A percentile compares a stretch with the other conserved stretches of the same genome.
Conservation (phyloP, 768 basidiomycete genomes). For the Peribolospora kevripleyi region DNA sequence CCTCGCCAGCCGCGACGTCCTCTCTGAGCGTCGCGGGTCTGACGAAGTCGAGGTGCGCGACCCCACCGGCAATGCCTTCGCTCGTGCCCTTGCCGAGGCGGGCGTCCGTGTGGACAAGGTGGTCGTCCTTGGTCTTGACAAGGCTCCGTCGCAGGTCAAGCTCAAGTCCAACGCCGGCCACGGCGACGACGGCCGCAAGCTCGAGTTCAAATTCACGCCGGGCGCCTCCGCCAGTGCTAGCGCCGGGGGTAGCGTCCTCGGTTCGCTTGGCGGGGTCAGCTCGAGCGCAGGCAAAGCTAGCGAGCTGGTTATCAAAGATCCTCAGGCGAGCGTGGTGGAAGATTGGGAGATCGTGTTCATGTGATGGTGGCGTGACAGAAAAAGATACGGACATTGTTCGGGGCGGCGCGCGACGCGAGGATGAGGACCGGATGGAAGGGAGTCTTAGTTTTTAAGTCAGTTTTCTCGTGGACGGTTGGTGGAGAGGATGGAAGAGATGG, state of each 20-base stretch:
- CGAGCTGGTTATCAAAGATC: constrained; percentile 33
- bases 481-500: too few species aligned
- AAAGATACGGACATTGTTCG: too few species aligned
- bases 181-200: constrained; percentile 19
- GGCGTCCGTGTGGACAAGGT: constrained; percentile 61
- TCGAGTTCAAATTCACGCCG: constrained; percentile 43
- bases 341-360: not conserved
- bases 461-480: too few species aligned
- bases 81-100: constrained; percentile 9
- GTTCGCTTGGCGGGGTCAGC: constrained; percentile 7
- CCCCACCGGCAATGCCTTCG: constrained; percentile 16
- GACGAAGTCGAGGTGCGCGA: constrained; percentile 28
- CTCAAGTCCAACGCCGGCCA: constrained; percentile 18
- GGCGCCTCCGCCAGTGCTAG: constrained; percentile 31
- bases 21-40: constrained; percentile 25
- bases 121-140: constrained; percentile 45
- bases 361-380: too few species aligned
- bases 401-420: too few species aligned
- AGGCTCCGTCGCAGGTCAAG: constrained; percentile 38
- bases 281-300: constrained; percentile 43
- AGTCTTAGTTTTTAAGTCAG: too few species aligned
- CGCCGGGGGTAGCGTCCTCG: constrained; percentile 2
- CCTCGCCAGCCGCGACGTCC: constrained; percentile 30
- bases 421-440: too few species aligned
- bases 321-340: not conserved